Base-by-base conservation (phyloP, 148 eudicot species). In the Bassia scoparia region DNA sequence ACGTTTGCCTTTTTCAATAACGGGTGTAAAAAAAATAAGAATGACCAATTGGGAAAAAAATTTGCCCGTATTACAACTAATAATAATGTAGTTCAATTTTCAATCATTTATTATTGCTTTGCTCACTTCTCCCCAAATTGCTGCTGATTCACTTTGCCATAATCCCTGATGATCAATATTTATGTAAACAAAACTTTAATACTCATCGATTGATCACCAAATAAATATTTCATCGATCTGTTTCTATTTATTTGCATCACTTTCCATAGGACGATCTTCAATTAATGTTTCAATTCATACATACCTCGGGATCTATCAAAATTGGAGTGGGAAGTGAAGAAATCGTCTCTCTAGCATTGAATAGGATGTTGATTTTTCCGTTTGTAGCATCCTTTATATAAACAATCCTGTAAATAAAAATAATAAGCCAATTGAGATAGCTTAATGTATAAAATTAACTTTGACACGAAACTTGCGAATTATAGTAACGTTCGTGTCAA, bases 111-210 rank as follows among this genome's bases (percentile, higher is more conserved):
- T 41, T 41, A 41, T 41, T 11, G 46, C 79, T 77, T 76, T 78
- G 74, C 83, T 90, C 66, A 92, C 96, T 67, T 92, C 83, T 1
- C 76, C 86, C 98, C 98, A 92, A 20, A 90, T 89, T 13, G 74
- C 71, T 10, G 86, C 81, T 30, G 98, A 92, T 76, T 92, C 98
- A 56, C 81, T 88, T 66, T 77, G 24, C 67, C 67, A 49, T 34
- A 92, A 71, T 37, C 81, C 88, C 97, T 89, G 58, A 68, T 2
- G 35, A 35, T 30, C 41, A 37, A 3, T 41, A 0, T 41, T n/a
- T n/a, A n/a, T n/a, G n/a, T n/a, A n/a, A n/a, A n/a, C n/a, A n/a
- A n/a, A n/a, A n/a, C n/a, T n/a, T n/a, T n/a, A n/a, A n/a, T n/a
- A n/a, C n/a, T n/a, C n/a, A n/a, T n/a, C n/a, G n/a, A n/a, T n/a